These are phyloP conservation scores for Alnus glutinosa DNA, from an alignment of 306 rosid species.

Conservation along the genomic window DNA sequence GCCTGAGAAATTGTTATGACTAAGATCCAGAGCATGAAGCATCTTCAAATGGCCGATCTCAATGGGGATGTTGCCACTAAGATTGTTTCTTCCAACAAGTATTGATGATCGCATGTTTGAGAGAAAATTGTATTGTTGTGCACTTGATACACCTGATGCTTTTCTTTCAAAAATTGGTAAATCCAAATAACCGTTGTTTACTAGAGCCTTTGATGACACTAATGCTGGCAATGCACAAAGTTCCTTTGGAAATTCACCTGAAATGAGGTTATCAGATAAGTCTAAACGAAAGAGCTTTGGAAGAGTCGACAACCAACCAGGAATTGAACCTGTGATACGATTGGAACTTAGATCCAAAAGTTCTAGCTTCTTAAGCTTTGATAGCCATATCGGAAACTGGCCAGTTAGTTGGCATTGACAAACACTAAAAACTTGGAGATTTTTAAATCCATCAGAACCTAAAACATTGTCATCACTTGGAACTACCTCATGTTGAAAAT, in stretches of 20 bases:
- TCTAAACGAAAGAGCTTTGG: slow-evolving; percentile 11
- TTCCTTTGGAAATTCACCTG: background rate
- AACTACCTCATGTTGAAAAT: background rate
- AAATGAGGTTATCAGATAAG: background rate
- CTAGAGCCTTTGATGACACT: background rate
- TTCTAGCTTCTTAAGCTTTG: too few relatives aligned
- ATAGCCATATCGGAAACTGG: too few relatives aligned
- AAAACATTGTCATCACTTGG: background rate
- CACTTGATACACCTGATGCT: background rate
- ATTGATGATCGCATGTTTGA: background rate
- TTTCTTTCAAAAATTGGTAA: background rate
- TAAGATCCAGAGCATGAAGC: too few relatives aligned
- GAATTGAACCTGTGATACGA: slow-evolving; percentile 10
- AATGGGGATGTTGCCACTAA: background rate
- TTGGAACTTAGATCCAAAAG: background rate
- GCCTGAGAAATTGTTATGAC: too few relatives aligned
- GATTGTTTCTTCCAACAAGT: background rate
- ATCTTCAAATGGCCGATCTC: too few relatives aligned
- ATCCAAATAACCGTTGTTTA: background rate
- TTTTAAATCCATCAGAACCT: too few relatives aligned
- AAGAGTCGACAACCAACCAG: slow-evolving; percentile 11
- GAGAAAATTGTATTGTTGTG: background rate
- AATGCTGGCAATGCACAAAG: slow-evolving; percentile 1
- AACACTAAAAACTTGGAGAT: too few relatives aligned
- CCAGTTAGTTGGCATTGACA: too few relatives aligned